Evolutionary conservation across 2,329 filamentous ascomycete species (phyloP), one percentile per base, ranked within the genome.

Genomic region (Drechslerella dactyloides): DNA sequence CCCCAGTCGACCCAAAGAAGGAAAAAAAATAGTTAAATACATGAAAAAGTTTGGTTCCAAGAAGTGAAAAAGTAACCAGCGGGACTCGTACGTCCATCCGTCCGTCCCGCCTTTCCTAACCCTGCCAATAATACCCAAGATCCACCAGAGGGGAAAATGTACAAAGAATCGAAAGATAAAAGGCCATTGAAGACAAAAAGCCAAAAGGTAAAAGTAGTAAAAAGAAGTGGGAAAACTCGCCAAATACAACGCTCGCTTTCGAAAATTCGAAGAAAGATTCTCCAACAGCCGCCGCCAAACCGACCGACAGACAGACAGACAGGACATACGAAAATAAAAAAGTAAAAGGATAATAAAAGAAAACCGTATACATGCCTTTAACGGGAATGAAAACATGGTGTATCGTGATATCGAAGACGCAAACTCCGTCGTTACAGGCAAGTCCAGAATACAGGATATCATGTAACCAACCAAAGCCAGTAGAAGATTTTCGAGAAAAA

Each of bases 361-460:
- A 58, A 65, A 40, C 64, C 65, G 52, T 54, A 61, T 69, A 63
- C 59, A 52, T 55, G 52, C 54, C 57, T 54, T 33, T 44, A 53
- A 54, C n/a, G n/a, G n/a, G n/a, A n/a, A n/a, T n/a, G 46, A 33
- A 54, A 46, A 40, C 24, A 54, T 42, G 58, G 52, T 46, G 23
- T 54, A 54, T 21, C 15, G 30, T 30, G 52, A 53, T 62, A 62
- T 62, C 58, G 35, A 54, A 37, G 44, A 44, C 30, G 57, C 40
- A 30, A 69, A 69, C 65, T 69, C 65, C 65, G 35, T 69, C 65
- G 44, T 53, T 69, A 70, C 66, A 70, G 59, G 66, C 30, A 56
- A 56, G n/a, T 40, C 51, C 50, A 61, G 40, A 69, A 69, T 69
- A 69, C 65, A 69, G 65, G 65, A 69, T 70, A 70, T 70, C 66